Conservation (phyloP, 139 green algal species). For the Haematococcus lacustris region DNA sequence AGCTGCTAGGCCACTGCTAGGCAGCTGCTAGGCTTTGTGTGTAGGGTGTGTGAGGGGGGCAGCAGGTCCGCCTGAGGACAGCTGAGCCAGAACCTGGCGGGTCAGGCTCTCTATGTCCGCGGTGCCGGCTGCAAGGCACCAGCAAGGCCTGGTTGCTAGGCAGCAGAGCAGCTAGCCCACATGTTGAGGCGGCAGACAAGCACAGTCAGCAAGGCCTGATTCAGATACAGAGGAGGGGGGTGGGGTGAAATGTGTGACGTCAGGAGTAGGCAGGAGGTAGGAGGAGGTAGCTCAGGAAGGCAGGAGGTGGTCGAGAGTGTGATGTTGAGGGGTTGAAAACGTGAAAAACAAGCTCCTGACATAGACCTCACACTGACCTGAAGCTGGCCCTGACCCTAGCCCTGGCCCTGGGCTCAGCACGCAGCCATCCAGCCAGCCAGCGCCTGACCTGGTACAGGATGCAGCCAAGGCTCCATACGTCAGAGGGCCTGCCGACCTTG, state of each 20-base stretch:
- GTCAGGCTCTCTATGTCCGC: conserved; percentile 57
- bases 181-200: no score
- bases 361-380: no score
- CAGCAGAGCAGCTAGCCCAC: no score
- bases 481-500: conserved; percentile 76
- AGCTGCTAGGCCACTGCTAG: background rate
- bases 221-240: conserved; percentile 3
- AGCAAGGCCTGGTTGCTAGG: background rate
- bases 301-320: background rate
- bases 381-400: background rate
- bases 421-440: background rate
- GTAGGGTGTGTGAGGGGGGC: conserved; percentile 2
- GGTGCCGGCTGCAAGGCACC: conserved; percentile 10
- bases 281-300: background rate
- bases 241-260: no score
- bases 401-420: background rate
- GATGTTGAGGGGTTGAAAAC: background rate
- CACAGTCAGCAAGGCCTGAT: conserved; percentile 6
- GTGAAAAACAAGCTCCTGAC: background rate
- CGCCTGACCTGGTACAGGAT: background rate
- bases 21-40: no score
- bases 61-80: conserved; percentile 22
- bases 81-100: conserved; percentile 63
- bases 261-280: background rate
- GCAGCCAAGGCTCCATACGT: conserved; percentile 72